Percentiles rank a stretch among this genome's conserved stretches.
These are phyloP conservation scores for Cordyceps cicadae DNA, from an alignment of 2,329 filamentous ascomycete genomes.

Conservation along the genomic window DNA sequence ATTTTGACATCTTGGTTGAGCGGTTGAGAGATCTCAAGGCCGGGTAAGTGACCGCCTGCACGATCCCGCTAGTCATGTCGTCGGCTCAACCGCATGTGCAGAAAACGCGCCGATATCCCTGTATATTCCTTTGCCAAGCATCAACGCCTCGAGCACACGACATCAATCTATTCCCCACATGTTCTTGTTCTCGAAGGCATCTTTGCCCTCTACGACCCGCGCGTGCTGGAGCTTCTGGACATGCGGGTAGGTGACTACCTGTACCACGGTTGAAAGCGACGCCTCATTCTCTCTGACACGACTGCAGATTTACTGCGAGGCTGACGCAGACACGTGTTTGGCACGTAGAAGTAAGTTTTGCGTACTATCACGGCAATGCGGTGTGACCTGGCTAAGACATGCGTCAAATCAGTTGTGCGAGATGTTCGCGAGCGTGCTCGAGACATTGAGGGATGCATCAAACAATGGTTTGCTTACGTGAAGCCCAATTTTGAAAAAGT, in stretches of 20 bases:
- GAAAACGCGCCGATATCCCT: slow-evolving; percentile 82
- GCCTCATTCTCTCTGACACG: not conserved
- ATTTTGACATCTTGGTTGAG: slow-evolving; percentile 83
- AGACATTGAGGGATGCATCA: slow-evolving; percentile 91
- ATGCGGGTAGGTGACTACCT: slow-evolving; percentile 56
- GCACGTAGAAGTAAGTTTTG: slow-evolving; percentile 66
- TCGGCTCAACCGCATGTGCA: slow-evolving; percentile 27
- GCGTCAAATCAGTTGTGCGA: slow-evolving; percentile 53
- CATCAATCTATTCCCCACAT: slow-evolving; percentile 89
- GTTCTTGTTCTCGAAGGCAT: slow-evolving; percentile 95
- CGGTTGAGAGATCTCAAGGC: slow-evolving; percentile 77
- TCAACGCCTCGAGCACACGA: slow-evolving; percentile 68
- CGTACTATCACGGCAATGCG: slow-evolving; percentile 9
- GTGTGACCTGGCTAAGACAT: slow-evolving; percentile 11
- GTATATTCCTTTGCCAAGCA: slow-evolving; percentile 95
- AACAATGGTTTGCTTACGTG: slow-evolving; percentile 94
- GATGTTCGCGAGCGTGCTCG: slow-evolving; percentile 84
- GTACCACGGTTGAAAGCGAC: not conserved
- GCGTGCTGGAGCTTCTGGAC: slow-evolving; percentile 79
- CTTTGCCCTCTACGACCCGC: slow-evolving; percentile 81
- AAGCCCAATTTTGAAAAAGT: slow-evolving; percentile 91
- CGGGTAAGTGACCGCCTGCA: slow-evolving; percentile 53
- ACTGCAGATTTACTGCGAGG: slow-evolving; percentile 81
- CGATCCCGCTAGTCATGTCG: not conserved
- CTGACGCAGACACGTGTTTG: slow-evolving; percentile 87